Conservation (phyloP, 2,329 filamentous ascomycete genomes). For the Metarhizium album region DNA sequence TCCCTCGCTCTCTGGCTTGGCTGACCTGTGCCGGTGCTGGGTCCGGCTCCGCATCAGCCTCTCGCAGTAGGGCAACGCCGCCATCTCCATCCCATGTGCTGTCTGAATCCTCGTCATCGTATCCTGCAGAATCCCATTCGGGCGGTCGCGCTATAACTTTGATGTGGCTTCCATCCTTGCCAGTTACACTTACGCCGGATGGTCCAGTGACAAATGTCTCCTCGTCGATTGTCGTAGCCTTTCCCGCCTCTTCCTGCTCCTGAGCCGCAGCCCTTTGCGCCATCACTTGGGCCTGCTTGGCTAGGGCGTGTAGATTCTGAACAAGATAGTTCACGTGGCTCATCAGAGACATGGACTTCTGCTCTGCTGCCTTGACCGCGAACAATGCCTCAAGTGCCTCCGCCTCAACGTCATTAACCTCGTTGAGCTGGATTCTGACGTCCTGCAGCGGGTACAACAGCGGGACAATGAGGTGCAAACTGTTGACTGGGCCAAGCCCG, state of each 20-base stretch:
- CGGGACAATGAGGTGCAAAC: conserved; percentile 59
- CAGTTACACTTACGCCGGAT: conserved; percentile 8
- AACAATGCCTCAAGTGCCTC: conserved; percentile 57
- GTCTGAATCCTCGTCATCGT: conserved; percentile 35
- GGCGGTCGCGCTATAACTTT: conserved; percentile 64
- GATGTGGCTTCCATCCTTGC: conserved; percentile 51
- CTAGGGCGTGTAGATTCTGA: conserved; percentile 58
- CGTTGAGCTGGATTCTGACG: conserved; percentile 54
- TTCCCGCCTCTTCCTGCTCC: conserved; percentile 7
- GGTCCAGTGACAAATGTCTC: conserved; percentile 6
- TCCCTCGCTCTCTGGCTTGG: conserved; percentile 49
- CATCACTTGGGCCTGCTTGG: conserved; percentile 36
- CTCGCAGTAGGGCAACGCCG: conserved; percentile 26
- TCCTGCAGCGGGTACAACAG: conserved; percentile 60
- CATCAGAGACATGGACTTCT: conserved; percentile 53
- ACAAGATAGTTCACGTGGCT: conserved; percentile 65
- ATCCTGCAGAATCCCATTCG: conserved; percentile 55
- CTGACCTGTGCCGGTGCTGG: conserved; percentile 5
- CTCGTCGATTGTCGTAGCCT: conserved; percentile 3
- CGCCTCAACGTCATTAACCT: conserved; percentile 48
- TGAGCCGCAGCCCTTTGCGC: conserved; percentile 7
- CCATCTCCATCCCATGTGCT: conserved; percentile 29
- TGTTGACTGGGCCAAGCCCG: conserved; percentile 49
- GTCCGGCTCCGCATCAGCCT: conserved; percentile 14
- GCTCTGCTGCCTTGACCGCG: conserved; percentile 41